phyloP scores from a whole-genome alignment of 805 yeast genomes.

The Kuraishia capsulata region DNA sequence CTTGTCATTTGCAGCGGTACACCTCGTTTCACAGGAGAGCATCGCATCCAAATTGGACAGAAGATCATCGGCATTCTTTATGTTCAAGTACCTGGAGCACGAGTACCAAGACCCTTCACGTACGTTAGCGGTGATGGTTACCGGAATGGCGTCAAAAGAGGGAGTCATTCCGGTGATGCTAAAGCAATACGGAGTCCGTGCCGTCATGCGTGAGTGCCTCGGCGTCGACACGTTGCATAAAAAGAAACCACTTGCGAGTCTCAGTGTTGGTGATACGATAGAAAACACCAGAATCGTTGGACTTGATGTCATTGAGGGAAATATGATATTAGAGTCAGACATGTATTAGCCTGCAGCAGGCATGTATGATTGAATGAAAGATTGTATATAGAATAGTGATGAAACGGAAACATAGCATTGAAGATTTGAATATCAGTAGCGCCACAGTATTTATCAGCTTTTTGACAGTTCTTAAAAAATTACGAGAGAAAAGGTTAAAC shows the following conservation, averaged over 20 bases:
- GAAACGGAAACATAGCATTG: too few relatives aligned
- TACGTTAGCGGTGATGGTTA: conserved; percentile 13
- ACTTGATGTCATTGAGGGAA: conserved; percentile 34
- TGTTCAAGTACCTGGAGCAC: conserved; percentile 18
- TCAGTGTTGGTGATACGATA: conserved; percentile 35
- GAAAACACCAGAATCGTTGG: conserved; percentile 28
- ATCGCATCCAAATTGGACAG: conserved; percentile 18
- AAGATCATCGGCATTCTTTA: conserved; percentile 22
- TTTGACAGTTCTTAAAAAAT: too few relatives aligned
- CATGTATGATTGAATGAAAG: too few relatives aligned
- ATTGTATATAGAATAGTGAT: too few relatives aligned
- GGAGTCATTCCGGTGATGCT: neutral
- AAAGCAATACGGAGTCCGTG: neutral
- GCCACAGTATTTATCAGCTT: too few relatives aligned
- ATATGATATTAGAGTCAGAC: conserved; percentile 21
- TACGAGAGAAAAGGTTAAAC: too few relatives aligned
- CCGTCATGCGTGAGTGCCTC: conserved; percentile 17
- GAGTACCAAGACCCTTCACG: conserved; percentile 6
- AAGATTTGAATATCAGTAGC: too few relatives aligned
- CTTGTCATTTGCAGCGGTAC: conserved; percentile 27
- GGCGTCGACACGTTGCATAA: conserved; percentile 9
- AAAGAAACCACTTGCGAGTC: conserved; percentile 9
- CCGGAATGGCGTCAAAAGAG: conserved; percentile 14
- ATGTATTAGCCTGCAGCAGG: too few relatives aligned
- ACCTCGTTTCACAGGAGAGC: conserved; percentile 35